phyloP scores from a whole-genome alignment of 1,284 basidiomycete genomes.

The Inonotus obliquus region DNA sequence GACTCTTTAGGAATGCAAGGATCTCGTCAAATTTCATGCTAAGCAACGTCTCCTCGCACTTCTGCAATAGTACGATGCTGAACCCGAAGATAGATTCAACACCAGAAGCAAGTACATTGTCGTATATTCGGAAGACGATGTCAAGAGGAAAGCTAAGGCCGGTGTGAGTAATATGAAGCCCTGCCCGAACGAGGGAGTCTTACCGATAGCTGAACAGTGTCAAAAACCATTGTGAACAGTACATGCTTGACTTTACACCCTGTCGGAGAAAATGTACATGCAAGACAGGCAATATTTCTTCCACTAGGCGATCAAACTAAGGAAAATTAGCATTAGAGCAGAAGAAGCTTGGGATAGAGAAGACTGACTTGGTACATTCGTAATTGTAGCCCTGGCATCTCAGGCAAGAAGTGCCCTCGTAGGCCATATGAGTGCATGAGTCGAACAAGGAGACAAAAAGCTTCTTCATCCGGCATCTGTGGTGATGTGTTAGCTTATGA shows the following conservation, averaged over 20 bases:
- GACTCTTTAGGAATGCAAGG: constrained; percentile 73
- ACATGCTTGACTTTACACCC: constrained; percentile 96
- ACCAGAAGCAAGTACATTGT: constrained; percentile 92
- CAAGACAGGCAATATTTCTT: constrained; percentile 87
- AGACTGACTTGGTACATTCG: constrained; percentile 52
- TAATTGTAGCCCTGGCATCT: constrained; percentile 96
- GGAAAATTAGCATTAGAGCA: neutral
- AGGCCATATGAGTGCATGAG: constrained; percentile 98
- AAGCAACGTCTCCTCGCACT: constrained; percentile 80
- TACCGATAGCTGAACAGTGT: constrained; percentile 94
- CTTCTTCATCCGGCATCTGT: constrained; percentile 99
- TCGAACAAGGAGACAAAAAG: constrained; percentile 92
- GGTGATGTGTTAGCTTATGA: constrained; percentile 6
- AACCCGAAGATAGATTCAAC: constrained; percentile 98
- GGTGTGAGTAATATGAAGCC: neutral
- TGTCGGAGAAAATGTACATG: constrained; percentile 90
- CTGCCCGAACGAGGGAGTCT: constrained; percentile 24
- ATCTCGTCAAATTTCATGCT: constrained; percentile 87
- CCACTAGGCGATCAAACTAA: constrained; percentile 90
- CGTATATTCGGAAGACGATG: constrained; percentile 93
- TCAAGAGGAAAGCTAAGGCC: constrained; percentile 83
- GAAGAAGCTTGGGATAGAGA: neutral
- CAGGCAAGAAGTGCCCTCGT: constrained; percentile 92
- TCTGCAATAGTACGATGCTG: constrained; percentile 81
- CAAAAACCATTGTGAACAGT: constrained; percentile 95